Conservation (phyloP, 805 yeast species). For the Saccharomycopsis sp. region DNA sequence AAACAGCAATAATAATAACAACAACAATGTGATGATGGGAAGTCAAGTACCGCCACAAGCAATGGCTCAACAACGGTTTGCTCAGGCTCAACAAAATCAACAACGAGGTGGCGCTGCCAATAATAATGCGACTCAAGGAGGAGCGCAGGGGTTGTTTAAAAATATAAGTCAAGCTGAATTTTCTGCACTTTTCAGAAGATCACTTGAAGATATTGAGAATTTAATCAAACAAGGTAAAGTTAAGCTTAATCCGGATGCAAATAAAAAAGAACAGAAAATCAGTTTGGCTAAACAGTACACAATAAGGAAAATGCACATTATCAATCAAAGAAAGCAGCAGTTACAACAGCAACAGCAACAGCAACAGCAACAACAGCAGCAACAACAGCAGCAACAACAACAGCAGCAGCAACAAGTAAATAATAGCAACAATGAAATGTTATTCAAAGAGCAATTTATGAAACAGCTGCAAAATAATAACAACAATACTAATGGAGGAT, state of each 20-base stretch:
- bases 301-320: constrained; percentile 5
- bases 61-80: constrained; percentile 14
- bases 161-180: constrained; percentile 4
- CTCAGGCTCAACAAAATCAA: constrained; percentile 17
- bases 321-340: constrained; percentile 7
- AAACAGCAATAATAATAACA: background rate
- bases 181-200: constrained; percentile 3
- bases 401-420: background rate
- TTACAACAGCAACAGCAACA: background rate
- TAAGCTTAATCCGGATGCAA: constrained; percentile 1
- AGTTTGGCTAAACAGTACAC: constrained; percentile 10
- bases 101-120: background rate
- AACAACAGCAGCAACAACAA: background rate
- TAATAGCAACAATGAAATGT: background rate
- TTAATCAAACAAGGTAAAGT: constrained; percentile 4
- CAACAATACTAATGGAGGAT: background rate
- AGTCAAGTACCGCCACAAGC: constrained; percentile 1
- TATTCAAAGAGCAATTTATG: constrained; percentile 8
- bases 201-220: constrained; percentile 10
- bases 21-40: background rate
- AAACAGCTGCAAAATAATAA: constrained; percentile 1
- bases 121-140: constrained; percentile 8
- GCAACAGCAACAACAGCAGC: background rate
- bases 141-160: background rate
- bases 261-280: constrained; percentile 10